Conservation (phyloP, 2,329 filamentous ascomycete species). For the Aspergillus amoenus region DNA sequence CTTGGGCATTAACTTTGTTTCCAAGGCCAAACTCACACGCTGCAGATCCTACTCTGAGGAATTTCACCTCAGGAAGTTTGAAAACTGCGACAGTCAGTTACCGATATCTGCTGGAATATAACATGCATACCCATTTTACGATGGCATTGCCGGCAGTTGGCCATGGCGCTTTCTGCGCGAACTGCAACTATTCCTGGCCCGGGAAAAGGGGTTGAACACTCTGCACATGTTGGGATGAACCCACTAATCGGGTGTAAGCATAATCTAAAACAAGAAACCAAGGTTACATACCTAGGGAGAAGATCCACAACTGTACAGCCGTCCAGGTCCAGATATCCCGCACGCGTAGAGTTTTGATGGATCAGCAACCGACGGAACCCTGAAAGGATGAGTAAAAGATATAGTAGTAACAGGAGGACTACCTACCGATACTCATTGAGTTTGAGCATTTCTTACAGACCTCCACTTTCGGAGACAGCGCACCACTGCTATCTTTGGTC, state of each 20-base stretch:
- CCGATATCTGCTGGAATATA: background rate
- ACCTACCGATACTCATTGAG: conserved; percentile 46
- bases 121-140: conserved; percentile 64
- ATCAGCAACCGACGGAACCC: conserved; percentile 68
- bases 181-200: conserved; percentile 67
- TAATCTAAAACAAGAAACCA: background rate
- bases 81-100: conserved; percentile 51
- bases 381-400: conserved; percentile 15
- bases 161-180: conserved; percentile 69
- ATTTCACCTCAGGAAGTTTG: conserved; percentile 74
- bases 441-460: conserved; percentile 58
- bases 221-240: conserved; percentile 74
- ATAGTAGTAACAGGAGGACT: background rate
- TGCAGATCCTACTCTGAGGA: conserved; percentile 66
- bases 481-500: conserved; percentile 43
- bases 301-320: conserved; percentile 75
- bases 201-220: conserved; percentile 69
- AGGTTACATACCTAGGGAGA: conserved; percentile 59
- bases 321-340: conserved; percentile 74
- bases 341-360: conserved; percentile 70
- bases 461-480: conserved; percentile 43
- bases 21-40: conserved; percentile 36
- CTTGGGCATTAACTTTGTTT: background rate
- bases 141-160: conserved; percentile 78
- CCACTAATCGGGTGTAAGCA: conserved; percentile 49